A percentile compares a stretch with the other conserved stretches of the same genome.
These are phyloP conservation scores for Volvariella volvacea DNA, from an alignment of 1,284 basidiomycete genomes.

Conservation along the genomic window DNA sequence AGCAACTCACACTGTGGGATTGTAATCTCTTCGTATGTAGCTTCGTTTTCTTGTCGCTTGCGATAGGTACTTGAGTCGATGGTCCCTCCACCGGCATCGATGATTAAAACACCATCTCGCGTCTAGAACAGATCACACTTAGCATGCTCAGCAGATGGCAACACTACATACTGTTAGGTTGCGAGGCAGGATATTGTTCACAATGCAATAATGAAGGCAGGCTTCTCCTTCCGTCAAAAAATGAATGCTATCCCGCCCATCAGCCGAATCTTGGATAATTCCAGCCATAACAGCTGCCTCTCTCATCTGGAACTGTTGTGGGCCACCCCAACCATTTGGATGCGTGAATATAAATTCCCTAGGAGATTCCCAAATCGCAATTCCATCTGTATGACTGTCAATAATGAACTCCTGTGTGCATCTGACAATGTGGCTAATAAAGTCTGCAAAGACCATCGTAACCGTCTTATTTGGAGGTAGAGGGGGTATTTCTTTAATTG, in stretches of 20 bases:
- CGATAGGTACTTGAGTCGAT: constrained; percentile 45
- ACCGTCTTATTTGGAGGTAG: constrained; percentile 41
- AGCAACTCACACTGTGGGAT: constrained; percentile 20
- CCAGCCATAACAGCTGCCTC: constrained; percentile 29
- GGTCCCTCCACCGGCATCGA: constrained; percentile 44
- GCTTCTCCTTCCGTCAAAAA: constrained; percentile 48
- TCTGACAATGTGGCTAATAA: constrained; percentile 39
- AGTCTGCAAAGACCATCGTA: constrained; percentile 45
- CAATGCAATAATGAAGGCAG: constrained; percentile 39
- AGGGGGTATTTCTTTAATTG: constrained; percentile 26
- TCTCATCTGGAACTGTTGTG: constrained; percentile 34
- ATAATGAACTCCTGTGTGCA: constrained; percentile 42
- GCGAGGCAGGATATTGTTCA: neutral
- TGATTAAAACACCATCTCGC: constrained; percentile 34
- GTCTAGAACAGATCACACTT: too few relatives aligned
- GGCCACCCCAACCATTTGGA: constrained; percentile 37
- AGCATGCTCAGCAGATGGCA: constrained; percentile 20
- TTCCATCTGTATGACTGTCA: constrained; percentile 36
- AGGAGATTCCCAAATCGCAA: constrained; percentile 22
- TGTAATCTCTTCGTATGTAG: constrained; percentile 23
- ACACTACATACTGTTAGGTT: neutral
- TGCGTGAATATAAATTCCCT: constrained; percentile 32
- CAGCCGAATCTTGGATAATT: constrained; percentile 21
- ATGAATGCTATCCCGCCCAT: constrained; percentile 31
- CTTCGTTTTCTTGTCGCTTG: constrained; percentile 15